Conservation (phyloP, 306 rosid species). For the Dalbergia cochinchinensis region DNA sequence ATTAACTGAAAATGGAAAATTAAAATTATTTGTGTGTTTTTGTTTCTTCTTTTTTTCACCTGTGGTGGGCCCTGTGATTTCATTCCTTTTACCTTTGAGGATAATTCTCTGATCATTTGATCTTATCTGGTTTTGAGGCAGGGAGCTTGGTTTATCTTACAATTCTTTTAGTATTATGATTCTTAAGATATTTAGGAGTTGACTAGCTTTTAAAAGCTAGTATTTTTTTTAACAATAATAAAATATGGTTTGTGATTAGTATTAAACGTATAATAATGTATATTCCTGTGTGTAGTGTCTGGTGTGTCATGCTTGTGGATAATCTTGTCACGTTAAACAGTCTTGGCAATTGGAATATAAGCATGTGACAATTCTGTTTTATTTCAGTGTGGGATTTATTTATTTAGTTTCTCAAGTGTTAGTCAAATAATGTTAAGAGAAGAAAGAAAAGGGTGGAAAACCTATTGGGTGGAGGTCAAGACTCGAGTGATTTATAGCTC, state of each 20-base stretch:
- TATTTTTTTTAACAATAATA: neutral
- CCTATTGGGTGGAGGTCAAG: neutral
- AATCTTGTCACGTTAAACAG: slow-evolving; percentile 32
- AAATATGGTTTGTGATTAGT: slow-evolving; percentile 17
- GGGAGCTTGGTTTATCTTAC: neutral
- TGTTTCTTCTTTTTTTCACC: neutral
- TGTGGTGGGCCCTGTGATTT: neutral
- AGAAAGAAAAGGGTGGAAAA: no score
- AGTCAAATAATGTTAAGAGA: neutral
- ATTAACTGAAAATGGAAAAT: no score
- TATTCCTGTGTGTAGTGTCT: slow-evolving; percentile 26
- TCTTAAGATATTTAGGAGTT: slow-evolving; percentile 16
- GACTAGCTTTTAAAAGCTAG: neutral
- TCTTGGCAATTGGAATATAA: slow-evolving; percentile 15
- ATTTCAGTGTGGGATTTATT: neutral
- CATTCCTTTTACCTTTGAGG: neutral
- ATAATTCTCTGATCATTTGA: slow-evolving; percentile 22
- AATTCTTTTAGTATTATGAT: neutral
- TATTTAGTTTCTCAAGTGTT: neutral
- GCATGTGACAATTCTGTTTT: slow-evolving; percentile 37
- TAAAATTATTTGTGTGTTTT: neutral
- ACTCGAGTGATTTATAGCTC: neutral
- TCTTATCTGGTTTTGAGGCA: slow-evolving; percentile 28
- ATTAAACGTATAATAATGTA: neutral
- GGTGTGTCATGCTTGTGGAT: slow-evolving; percentile 28